Evolutionary conservation across 2,329 filamentous ascomycete species (phyloP), one percentile per base, ranked within the genome.

Genomic region (Cucurbitaria berberidis): DNA sequence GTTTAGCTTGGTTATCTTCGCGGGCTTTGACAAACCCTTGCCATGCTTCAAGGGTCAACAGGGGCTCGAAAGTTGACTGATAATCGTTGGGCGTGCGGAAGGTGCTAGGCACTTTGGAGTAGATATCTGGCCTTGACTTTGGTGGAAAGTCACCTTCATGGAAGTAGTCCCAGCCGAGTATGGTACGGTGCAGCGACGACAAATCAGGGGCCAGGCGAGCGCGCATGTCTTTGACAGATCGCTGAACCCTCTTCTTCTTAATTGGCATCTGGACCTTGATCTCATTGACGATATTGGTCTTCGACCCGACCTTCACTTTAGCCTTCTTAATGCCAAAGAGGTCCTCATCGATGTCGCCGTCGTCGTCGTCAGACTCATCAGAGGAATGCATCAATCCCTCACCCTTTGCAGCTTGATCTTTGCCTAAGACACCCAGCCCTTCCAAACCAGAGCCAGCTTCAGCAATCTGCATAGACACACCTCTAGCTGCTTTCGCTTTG

Each of bases 131-230:
- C 45, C 85, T 88, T 5, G 83, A 82, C 51, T 82, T 84, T 0
- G 95, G 93, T 5, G 95, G 95, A 53, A 93, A 89, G 67, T 93
- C 91, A 24, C 92, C 91, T 40, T 86, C 80, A 67, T 96, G 90
- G 74, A 97, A 99, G 62, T 96, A 96, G 62, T 99, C 90, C 95
- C 95, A 99, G 50, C 89, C 85, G 3, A 99, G 84, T 45, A 99
- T 91, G 16, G 88, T 88, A 65, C 89, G 88, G 72, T 98, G 95
- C 26, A 99, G 78, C 15, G 86, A 82, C 32, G 91, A 89, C 77
- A 99, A 89, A 61, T 96, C 91, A 7, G 96, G 95, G 27, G 93
- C 89, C 54, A 99, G 82, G 57, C 95, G 89, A 59, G 95, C 93
- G 64, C 93, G 89, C 86, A 97, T 93, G 76, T 99, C 95, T 75